Percentiles rank a stretch among this genome's conserved stretches.
These are phyloP conservation scores for Reutealis trisperma DNA, from an alignment of 345 rosid species.

Conservation along the genomic window DNA sequence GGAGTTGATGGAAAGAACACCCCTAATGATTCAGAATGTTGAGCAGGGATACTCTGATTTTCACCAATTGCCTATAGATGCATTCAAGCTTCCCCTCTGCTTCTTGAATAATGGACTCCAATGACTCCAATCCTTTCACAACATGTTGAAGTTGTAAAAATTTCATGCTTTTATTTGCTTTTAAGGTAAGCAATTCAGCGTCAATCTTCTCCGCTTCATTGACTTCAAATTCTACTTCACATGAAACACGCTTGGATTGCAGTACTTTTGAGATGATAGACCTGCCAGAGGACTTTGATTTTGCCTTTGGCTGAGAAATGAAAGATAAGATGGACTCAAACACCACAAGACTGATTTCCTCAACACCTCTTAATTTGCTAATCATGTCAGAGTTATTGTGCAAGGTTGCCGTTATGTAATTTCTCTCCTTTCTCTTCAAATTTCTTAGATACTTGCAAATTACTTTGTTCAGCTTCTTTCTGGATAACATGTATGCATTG, in stretches of 20 bases:
- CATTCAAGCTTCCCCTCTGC: not conserved
- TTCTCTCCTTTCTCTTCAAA: not conserved
- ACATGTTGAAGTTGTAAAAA: too few species aligned
- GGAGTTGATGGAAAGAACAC: not conserved
- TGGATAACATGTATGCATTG: not conserved
- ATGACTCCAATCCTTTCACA: not conserved
- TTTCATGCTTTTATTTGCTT: too few species aligned
- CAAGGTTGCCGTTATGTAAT: not conserved
- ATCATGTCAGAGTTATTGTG: not conserved
- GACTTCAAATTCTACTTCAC: too few species aligned
- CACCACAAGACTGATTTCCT: not conserved
- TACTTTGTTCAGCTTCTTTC: not conserved
- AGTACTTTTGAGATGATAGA: not conserved
- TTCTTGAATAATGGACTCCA: not conserved
- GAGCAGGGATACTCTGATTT: not conserved
- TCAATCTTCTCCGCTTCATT: too few species aligned
- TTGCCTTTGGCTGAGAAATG: slow-evolving; percentile 3
- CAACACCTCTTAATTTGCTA: not conserved
- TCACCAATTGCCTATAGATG: not conserved
- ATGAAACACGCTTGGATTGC: too few species aligned
- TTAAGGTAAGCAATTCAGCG: too few species aligned
- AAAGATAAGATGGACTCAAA: not conserved
- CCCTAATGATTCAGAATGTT: not conserved
- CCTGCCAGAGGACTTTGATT: not conserved
- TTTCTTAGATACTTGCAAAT: not conserved